A percentile compares a stretch with the other conserved stretches of the same genome.
These are phyloP conservation scores for Phialocephala sp. DNA, from an alignment of 2,329 filamentous ascomycete genomes.

Conservation along the genomic window DNA sequence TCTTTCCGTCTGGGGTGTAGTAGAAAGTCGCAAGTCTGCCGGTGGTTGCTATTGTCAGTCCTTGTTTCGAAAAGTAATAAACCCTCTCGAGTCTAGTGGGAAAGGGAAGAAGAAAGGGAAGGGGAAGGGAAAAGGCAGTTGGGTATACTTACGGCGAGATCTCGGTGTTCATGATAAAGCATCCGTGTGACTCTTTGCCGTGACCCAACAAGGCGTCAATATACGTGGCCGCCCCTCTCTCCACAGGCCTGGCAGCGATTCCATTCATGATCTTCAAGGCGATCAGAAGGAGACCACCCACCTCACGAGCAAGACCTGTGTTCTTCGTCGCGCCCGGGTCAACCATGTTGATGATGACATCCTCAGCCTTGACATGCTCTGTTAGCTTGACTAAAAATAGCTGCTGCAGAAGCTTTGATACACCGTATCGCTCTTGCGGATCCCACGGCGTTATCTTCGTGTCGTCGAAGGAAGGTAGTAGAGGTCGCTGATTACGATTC, in stretches of 20 bases:
- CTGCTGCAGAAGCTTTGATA: slow-evolving; percentile 43
- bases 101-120: not conserved
- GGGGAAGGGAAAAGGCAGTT: not conserved
- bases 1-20: not conserved
- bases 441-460: slow-evolving; percentile 31
- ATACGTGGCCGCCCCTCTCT: slow-evolving; percentile 52
- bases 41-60: not conserved
- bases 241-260: slow-evolving; percentile 42
- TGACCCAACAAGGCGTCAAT: slow-evolving; percentile 52
- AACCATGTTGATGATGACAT: slow-evolving; percentile 47
- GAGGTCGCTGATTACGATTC: slow-evolving; percentile 35
- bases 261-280: slow-evolving; percentile 35
- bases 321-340: slow-evolving; percentile 46
- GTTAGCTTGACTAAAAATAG: slow-evolving; percentile 48
- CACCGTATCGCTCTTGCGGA: slow-evolving; percentile 38
- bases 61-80: not conserved
- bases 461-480: slow-evolving; percentile 44
- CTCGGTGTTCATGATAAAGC: slow-evolving; percentile 54
- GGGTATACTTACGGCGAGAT: slow-evolving; percentile 49
- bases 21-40: not conserved
- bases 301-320: slow-evolving; percentile 49
- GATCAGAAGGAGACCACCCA: slow-evolving; percentile 28
- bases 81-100: not conserved
- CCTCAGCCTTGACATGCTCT: slow-evolving; percentile 43
- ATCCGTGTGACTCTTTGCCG: slow-evolving; percentile 56